Conservation (phyloP, 495 filamentous ascomycete genomes). For the Penicillium malachiteum region DNA sequence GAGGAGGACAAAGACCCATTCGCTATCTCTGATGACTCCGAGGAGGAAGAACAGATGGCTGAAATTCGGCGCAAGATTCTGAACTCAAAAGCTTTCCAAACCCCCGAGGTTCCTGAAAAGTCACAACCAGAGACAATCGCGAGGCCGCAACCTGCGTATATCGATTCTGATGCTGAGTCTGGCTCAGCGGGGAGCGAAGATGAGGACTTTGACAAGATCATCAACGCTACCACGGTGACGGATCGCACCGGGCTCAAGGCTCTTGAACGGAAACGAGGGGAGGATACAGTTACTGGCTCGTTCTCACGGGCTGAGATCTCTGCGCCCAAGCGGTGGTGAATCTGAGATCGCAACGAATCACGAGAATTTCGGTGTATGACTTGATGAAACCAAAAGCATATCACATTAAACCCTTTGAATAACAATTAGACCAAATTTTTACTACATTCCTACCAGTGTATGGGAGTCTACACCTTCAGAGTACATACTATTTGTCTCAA, state of each 20-base stretch:
- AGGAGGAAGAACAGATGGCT: conserved; percentile 88
- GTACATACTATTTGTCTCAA: too few relatives aligned
- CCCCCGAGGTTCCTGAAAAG: conserved; percentile 54
- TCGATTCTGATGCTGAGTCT: conserved; percentile 72
- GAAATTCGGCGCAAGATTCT: conserved; percentile 82
- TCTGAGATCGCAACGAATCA: background rate
- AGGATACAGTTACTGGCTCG: conserved; percentile 51
- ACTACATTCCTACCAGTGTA: too few relatives aligned
- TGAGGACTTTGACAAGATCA: conserved; percentile 82
- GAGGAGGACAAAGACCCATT: conserved; percentile 62
- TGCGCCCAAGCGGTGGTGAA: conserved; percentile 60
- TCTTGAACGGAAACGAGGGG: conserved; percentile 47
- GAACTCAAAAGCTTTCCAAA: conserved; percentile 80
- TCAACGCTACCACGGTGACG: conserved; percentile 81
- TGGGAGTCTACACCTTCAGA: too few relatives aligned
- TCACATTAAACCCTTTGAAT: too few relatives aligned
- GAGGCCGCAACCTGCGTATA: conserved; percentile 40
- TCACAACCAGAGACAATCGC: conserved; percentile 56
- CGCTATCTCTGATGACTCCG: conserved; percentile 72
- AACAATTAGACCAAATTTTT: too few relatives aligned
- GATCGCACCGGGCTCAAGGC: conserved; percentile 74
- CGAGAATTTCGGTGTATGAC: background rate
- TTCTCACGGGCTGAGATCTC: conserved; percentile 62
- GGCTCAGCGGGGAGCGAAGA: conserved; percentile 70
- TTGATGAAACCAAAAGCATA: background rate